Base-by-base conservation (phyloP, 2,329 filamentous ascomycete species). In the Aspergillus terreus region DNA sequence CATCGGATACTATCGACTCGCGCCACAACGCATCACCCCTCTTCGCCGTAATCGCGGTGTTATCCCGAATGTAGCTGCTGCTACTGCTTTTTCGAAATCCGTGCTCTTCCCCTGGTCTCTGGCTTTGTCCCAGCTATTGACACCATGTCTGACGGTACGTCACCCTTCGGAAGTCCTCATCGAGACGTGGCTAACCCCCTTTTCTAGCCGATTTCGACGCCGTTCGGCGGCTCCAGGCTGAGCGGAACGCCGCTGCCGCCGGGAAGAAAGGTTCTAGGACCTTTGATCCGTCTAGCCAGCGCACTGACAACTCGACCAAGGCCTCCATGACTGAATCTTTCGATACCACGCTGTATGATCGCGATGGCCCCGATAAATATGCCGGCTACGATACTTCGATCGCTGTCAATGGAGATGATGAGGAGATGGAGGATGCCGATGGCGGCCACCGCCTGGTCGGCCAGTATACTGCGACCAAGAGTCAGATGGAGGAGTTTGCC, bases 401-500 rank as follows among this genome's bases (percentile, higher is more conserved):
- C 62, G 87, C 92, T 36, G 84, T 85, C 50, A 84, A 83, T 62
- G 88, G 87, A 66, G 87, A 86, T 49, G 89, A 90, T 64, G 87
- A 90, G 53, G 88, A 92, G 59, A 85, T 87, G 64, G 86, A 88
- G 53, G 90, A 90, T 70, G 84, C 76, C 51, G 87, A 88, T 70
- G 85, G 78, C n/a, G 77, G 88, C 61, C 83, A 87, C 64, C 84
- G 90, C 54, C 79, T 99, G 54, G 87, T 96, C 32, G 92, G 92
- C 57, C 94, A 97, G 73, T 99, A 99, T 74, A 99, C 94, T 33
- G 94, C 94, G 23, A 92, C 91, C 36, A 87, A 84, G 61, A 85
- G 88, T 46, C 90, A 96, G 75, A 92, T 99, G 67, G 90, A 96
- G 68, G 94, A 99, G 74, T 95, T 96, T 73, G 86, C 92, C 21